Evolutionary conservation across 2,329 filamentous ascomycete species (phyloP), one percentile per base, ranked within the genome.

Genomic region (Fusarium marasasianum): DNA sequence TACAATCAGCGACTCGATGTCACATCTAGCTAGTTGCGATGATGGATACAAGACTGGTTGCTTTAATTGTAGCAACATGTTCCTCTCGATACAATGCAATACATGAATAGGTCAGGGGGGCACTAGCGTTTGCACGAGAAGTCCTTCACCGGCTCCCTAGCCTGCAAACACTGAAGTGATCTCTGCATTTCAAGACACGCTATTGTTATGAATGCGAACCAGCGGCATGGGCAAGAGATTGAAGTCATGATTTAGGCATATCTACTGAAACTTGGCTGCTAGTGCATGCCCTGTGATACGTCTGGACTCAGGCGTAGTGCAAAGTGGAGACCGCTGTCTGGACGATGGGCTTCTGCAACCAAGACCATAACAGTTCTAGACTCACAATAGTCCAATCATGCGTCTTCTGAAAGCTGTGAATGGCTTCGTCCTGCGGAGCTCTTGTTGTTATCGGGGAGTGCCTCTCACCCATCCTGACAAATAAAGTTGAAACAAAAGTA

Each of bases 281-380:
- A 56, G 55, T 73, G 53, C 65, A 59, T 63, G 71, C 22, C 45
- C 17, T 12, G 9, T 38, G 51, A 29, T 37, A 41, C 53, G 38
- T 35, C 63, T 69, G 53, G 24, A 29, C 20, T 40, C 24, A n/a
- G 8, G 51, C 24, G 37, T 29, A 55, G 37, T 29, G 51, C 51
- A 26, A 55, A 55, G 20, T 29, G 24, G 35, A 29, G 51, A 55
- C 37, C 14, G 11, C 20, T 13, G 26, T 41, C 22, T 17, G 20
- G 10, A 38, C 35, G 31, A 29, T 38, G 18, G 24, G 33, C 15
- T 37, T 22, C 33, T 38, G 3, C 11, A 22, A 38, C 20, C 24
- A 54, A 17, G 35, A 38, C 22, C 24, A 29, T 14, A 10, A 29
- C 35, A 40, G 24, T 29, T 22, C 6, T 14, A 55, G 14, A 8